A percentile compares a stretch with the other conserved stretches of the same genome.
phyloP scores from a whole-genome alignment of 78 protist genomes.

The Protostelium mycophagum region DNA sequence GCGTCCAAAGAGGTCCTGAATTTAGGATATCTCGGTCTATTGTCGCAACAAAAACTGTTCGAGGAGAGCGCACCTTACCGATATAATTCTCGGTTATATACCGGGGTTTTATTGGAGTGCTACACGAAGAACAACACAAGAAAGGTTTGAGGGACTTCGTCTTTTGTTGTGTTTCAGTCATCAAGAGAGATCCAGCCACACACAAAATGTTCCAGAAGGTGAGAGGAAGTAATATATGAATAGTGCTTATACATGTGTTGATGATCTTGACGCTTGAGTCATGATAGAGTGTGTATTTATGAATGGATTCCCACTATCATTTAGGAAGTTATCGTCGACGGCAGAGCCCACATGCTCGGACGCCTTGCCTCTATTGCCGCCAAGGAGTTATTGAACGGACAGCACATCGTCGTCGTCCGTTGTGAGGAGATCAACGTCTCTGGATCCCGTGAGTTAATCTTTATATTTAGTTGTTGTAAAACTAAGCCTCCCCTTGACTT shows the following conservation, averaged over 20 bases:
- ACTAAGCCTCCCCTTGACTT: neutral
- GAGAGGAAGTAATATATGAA: neutral
- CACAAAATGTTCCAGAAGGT: conserved; percentile 1
- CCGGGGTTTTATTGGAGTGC: no score
- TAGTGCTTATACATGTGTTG: neutral
- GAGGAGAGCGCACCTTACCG: no score
- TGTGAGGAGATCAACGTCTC: conserved; percentile 91
- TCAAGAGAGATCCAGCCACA: neutral
- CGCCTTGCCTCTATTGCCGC: conserved; percentile 97
- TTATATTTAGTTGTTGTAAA: neutral
- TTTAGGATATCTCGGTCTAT: no score
- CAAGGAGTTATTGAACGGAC: conserved; percentile 95
- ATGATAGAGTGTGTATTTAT: neutral
- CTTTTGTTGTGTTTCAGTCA: neutral
- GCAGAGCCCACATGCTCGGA: conserved; percentile 95
- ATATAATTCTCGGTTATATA: no score
- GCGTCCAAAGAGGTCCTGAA: no score
- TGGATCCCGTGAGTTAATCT: conserved; percentile 72
- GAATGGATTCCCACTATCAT: neutral
- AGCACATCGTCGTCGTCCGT: conserved; percentile 88
- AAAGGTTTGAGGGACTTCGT: no score
- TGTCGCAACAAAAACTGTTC: no score
- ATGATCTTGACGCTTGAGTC: neutral
- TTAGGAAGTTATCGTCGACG: conserved; percentile 80
- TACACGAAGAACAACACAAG: no score